Evolutionary conservation across 768 basidiomycete genomes (phyloP).

Genomic region (Gloeostereum incarnatum): DNA sequence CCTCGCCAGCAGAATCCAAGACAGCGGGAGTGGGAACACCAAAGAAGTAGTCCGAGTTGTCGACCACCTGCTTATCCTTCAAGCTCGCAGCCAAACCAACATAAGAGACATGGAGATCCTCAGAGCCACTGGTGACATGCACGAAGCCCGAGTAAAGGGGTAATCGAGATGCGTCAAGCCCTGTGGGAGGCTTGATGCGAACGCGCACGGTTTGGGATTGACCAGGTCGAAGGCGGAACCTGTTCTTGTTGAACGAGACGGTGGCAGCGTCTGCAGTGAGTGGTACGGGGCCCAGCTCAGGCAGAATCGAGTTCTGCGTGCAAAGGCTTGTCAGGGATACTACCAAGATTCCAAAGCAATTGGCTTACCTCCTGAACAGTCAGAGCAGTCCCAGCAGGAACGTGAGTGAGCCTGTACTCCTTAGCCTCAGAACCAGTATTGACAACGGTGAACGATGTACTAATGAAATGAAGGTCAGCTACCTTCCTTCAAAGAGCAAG

Average conservation of each 20-base stretch:
- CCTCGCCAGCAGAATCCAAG: slow-evolving; percentile 28
- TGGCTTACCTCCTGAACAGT: slow-evolving; percentile 33
- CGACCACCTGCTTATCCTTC: slow-evolving; percentile 40
- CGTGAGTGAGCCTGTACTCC: slow-evolving; percentile 38
- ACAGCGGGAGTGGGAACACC: slow-evolving; percentile 33
- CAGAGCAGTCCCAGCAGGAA: slow-evolving; percentile 47
- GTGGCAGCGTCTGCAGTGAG: slow-evolving; percentile 33
- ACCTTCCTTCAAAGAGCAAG: too few relatives aligned
- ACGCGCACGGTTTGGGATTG: slow-evolving; percentile 29
- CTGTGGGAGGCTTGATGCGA: slow-evolving; percentile 35
- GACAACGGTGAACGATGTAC: slow-evolving; percentile 39
- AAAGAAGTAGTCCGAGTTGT: slow-evolving; percentile 38
- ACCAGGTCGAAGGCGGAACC: slow-evolving; percentile 36
- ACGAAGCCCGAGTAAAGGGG: slow-evolving; percentile 45
- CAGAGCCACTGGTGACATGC: slow-evolving; percentile 19
- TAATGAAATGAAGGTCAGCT: too few relatives aligned
- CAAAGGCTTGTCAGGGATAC: too few relatives aligned
- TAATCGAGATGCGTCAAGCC: slow-evolving; percentile 26
- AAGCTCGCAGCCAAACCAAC: slow-evolving; percentile 29
- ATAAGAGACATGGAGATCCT: slow-evolving; percentile 22
- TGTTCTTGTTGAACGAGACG: slow-evolving; percentile 33
- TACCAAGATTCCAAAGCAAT: too few relatives aligned
- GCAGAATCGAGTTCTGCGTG: too few relatives aligned
- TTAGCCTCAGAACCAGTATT: slow-evolving; percentile 36
- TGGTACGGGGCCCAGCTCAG: slow-evolving; percentile 40